Conservation (phyloP, 441 rosid species). For the Hypseocharis bilobata region DNA sequence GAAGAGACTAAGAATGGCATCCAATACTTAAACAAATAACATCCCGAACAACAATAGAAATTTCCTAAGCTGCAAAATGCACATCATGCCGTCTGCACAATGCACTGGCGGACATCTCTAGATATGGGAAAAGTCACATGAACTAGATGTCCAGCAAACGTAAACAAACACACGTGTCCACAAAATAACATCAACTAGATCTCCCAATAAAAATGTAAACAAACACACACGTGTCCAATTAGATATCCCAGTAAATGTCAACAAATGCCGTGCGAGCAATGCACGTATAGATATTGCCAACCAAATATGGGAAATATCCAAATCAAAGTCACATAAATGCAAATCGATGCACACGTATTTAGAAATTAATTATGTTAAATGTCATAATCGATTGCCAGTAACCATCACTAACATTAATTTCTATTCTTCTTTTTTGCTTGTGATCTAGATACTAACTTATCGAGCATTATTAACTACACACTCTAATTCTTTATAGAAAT, state of each 20-base stretch:
- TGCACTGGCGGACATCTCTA: not conserved
- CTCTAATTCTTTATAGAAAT: constrained; percentile 3
- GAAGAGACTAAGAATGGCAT: not conserved
- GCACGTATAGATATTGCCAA: too few species aligned
- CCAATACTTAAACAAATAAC: not conserved
- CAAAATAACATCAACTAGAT: too few species aligned
- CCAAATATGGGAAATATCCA: not conserved
- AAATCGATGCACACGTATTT: not conserved
- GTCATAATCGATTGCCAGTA: too few species aligned
- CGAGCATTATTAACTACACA: not conserved
- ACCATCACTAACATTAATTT: not conserved
- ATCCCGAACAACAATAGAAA: not conserved
- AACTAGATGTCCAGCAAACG: not conserved
- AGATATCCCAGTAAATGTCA: not conserved
- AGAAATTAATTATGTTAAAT: not conserved
- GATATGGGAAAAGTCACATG: not conserved
- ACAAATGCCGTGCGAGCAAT: too few species aligned
- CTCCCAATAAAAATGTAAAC: too few species aligned
- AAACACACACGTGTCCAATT: not conserved
- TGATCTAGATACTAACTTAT: not conserved
- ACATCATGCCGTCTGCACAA: not conserved
- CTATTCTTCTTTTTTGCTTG: not conserved
- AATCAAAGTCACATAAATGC: not conserved
- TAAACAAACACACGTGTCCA: not conserved
- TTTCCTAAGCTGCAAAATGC: not conserved